Conservation (phyloP, 2,329 filamentous ascomycete species). For the Aspergillus ibericus region DNA sequence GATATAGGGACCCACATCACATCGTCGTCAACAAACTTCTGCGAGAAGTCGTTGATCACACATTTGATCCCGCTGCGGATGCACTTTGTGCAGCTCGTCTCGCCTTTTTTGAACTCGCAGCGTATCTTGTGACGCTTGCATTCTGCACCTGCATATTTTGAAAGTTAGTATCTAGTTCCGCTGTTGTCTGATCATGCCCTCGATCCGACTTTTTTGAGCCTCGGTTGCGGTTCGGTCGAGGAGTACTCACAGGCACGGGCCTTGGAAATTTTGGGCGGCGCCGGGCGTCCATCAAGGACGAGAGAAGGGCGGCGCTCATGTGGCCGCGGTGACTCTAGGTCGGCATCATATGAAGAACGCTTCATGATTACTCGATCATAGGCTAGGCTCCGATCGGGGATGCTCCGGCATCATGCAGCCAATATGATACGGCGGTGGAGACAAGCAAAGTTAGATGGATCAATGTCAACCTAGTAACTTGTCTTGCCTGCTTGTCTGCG, state of each 20-base stretch:
- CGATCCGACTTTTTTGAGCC: neutral
- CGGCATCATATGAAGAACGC: conserved; percentile 38
- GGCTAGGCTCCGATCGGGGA: conserved; percentile 22
- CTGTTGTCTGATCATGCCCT: neutral
- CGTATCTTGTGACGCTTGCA: conserved; percentile 58
- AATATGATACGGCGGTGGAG: conserved; percentile 13
- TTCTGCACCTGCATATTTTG: conserved; percentile 41
- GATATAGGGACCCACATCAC: conserved; percentile 44
- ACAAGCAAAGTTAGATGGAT: conserved; percentile 6
- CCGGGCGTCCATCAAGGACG: conserved; percentile 21
- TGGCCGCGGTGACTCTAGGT: conserved; percentile 30
- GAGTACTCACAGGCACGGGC: conserved; percentile 41
- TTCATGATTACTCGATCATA: conserved; percentile 26
- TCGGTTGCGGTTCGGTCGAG: neutral
- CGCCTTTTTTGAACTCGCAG: conserved; percentile 52
- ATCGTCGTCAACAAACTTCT: conserved; percentile 57
- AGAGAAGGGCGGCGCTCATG: conserved; percentile 26
- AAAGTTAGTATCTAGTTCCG: conserved; percentile 4
- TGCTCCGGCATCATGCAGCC: conserved; percentile 26
- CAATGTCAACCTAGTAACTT: conserved; percentile 5
- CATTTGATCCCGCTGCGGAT: conserved; percentile 52
- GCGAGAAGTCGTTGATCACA: conserved; percentile 57
- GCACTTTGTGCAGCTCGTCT: conserved; percentile 52
- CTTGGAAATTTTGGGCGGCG: conserved; percentile 41
- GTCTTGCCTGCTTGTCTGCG: neutral